Evolutionary conservation across 179 eudicot species (phyloP).

Genomic region (Beta lomatogona): DNA sequence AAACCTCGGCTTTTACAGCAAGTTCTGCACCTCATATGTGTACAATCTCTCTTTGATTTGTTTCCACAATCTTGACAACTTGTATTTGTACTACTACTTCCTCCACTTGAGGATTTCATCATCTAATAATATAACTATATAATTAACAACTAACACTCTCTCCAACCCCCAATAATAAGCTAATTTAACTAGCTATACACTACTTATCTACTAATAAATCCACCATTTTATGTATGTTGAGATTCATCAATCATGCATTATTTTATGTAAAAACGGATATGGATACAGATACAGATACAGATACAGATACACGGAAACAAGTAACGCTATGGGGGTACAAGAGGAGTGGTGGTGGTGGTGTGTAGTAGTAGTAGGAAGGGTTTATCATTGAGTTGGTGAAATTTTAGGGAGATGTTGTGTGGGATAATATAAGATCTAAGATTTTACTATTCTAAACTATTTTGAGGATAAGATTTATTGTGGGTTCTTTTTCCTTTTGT

Average conservation of each 20-base stretch:
- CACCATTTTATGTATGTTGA: background rate
- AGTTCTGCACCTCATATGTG: conserved; percentile 59
- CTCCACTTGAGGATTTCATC: conserved; percentile 28
- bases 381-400: conserved; percentile 14
- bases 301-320: background rate
- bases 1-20: conserved; percentile 73
- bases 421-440: conserved; percentile 21
- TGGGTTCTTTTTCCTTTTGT: background rate
- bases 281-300: background rate
- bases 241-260: background rate
- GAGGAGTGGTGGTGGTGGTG: background rate
- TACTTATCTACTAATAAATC: too few relatives aligned
- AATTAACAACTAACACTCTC: too few relatives aligned
- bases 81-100: conserved; percentile 9
- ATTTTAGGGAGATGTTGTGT: conserved; percentile 1
- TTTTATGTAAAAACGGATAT: background rate
- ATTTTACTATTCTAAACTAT: conserved; percentile 7
- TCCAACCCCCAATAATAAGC: too few relatives aligned
- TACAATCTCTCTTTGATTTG: conserved; percentile 67
- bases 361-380: background rate
- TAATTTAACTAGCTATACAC: too few relatives aligned
- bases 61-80: conserved; percentile 53
- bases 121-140: background rate
- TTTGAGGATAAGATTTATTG: background rate
- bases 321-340: too few relatives aligned